These are phyloP conservation scores for Pezicula neosporulosa DNA, from an alignment of 2,329 filamentous ascomycete species.

Conservation along the genomic window DNA sequence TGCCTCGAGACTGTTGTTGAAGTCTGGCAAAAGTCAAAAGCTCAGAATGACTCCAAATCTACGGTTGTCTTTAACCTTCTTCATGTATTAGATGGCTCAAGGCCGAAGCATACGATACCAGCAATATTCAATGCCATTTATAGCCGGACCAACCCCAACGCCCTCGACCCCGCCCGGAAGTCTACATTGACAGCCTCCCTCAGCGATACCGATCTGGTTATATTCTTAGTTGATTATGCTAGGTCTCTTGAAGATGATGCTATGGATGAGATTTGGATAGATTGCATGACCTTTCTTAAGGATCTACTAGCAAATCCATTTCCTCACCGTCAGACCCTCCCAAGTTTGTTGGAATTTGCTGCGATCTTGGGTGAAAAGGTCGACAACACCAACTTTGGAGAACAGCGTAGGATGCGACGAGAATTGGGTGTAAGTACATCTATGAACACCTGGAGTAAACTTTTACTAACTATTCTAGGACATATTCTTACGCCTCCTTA, in stretches of 20 bases:
- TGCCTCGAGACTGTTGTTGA: constrained; percentile 89
- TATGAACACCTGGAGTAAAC: background rate
- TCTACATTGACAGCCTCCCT: constrained; percentile 87
- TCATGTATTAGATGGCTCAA: constrained; percentile 85
- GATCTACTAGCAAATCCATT: constrained; percentile 93
- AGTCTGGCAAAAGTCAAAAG: constrained; percentile 65
- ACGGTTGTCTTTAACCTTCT: constrained; percentile 78
- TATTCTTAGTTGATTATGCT: constrained; percentile 88
- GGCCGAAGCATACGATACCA: constrained; percentile 87
- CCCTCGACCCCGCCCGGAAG: constrained; percentile 74
- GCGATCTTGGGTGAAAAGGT: constrained; percentile 91
- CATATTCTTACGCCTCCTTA: constrained; percentile 80
- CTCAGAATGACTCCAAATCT: constrained; percentile 45
- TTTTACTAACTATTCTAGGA: constrained; percentile 55
- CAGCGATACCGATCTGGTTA: constrained; percentile 77
- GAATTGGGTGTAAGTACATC: constrained; percentile 71
- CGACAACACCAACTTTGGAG: constrained; percentile 95
- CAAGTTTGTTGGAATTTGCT: constrained; percentile 82
- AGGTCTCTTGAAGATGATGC: constrained; percentile 91
- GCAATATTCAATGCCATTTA: constrained; percentile 96
- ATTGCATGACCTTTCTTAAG: constrained; percentile 86
- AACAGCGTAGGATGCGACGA: constrained; percentile 86
- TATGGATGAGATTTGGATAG: constrained; percentile 96
- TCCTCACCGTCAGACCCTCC: constrained; percentile 86
- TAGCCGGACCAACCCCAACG: constrained; percentile 82